These are phyloP conservation scores for Rhinocladiella mackenziei DNA, from an alignment of 2,329 filamentous ascomycete genomes.

Conservation along the genomic window DNA sequence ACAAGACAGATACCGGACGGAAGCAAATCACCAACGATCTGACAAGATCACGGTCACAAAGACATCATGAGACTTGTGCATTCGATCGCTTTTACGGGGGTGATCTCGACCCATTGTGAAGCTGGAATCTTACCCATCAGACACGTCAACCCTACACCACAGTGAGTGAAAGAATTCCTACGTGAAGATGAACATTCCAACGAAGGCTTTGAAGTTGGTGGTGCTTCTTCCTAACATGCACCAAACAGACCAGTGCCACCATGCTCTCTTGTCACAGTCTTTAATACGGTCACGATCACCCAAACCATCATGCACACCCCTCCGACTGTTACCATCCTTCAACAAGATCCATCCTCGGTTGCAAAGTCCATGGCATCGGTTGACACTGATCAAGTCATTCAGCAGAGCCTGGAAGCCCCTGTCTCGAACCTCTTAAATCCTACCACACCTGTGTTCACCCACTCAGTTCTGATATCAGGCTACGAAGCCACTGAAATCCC, in stretches of 20 bases:
- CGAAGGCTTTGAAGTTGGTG: neutral
- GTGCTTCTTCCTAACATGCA: conserved; percentile 4
- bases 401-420: conserved; percentile 20
- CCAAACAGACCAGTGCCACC: conserved; percentile 8
- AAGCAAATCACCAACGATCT: neutral
- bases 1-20: neutral
- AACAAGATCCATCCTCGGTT: conserved; percentile 23
- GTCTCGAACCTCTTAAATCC: conserved; percentile 14
- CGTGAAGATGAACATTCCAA: neutral
- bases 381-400: conserved; percentile 21
- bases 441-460: conserved; percentile 16
- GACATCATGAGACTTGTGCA: conserved; percentile 13
- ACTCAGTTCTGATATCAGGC: conserved; percentile 22
- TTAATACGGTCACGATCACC: conserved; percentile 17
- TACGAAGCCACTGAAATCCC: conserved; percentile 25
- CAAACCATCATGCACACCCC: conserved; percentile 16
- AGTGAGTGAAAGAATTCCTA: conserved; percentile 10
- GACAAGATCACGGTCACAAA: neutral
- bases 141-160: conserved; percentile 10
- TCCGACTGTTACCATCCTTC: conserved; percentile 24
- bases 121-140: conserved; percentile 19
- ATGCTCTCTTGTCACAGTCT: conserved; percentile 21
- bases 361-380: conserved; percentile 18
- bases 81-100: conserved; percentile 11
- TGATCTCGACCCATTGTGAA: conserved; percentile 7